Conservation (phyloP, 768 basidiomycete genomes). For the Kwoniella heveanensis region DNA sequence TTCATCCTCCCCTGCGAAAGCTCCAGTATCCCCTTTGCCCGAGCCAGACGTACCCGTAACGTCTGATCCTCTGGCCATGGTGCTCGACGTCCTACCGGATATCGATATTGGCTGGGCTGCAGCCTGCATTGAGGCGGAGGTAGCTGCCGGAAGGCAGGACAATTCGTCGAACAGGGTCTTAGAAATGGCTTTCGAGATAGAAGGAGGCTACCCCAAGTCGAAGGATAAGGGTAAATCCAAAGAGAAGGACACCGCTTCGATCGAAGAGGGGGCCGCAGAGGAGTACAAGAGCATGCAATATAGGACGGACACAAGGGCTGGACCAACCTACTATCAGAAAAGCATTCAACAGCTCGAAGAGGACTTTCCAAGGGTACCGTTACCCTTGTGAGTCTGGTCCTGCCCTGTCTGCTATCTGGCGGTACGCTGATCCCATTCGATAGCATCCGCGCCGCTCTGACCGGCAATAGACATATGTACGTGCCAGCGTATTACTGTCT, state of each 20-base stretch:
- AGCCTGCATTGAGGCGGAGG: conserved; percentile 1
- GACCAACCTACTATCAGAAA: conserved; percentile 49
- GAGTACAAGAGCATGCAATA: conserved; percentile 23
- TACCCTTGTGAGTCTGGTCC: conserved; percentile 26
- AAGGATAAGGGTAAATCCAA: conserved; percentile 60
- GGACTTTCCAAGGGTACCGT: conserved; percentile 39
- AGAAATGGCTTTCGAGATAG: conserved; percentile 31
- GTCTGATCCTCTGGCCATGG: conserved; percentile 10
- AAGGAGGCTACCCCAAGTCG: conserved; percentile 33
- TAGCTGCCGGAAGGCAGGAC: conserved; percentile 11
- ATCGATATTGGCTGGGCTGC: conserved; percentile 28
- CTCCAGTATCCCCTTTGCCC: not conserved
- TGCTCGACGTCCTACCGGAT: conserved; percentile 42
- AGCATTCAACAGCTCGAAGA: conserved; percentile 64
- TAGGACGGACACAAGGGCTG: conserved; percentile 46
- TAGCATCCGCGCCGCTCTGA: conserved; percentile 62
- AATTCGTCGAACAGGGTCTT: conserved; percentile 22
- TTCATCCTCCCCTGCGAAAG: not conserved
- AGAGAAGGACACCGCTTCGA: conserved; percentile 49
- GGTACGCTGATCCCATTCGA: conserved; percentile 37
- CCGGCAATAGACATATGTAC: conserved; percentile 61
- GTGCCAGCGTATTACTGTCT: conserved; percentile 68
- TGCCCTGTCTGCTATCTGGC: no score
- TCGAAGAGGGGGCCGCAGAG: conserved; percentile 13
- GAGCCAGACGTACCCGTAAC: not conserved